Evolutionary conservation across 192 early-diverging fungal species (phyloP), one percentile per base, ranked within the genome.

Genomic region (Diversispora epigaea): DNA sequence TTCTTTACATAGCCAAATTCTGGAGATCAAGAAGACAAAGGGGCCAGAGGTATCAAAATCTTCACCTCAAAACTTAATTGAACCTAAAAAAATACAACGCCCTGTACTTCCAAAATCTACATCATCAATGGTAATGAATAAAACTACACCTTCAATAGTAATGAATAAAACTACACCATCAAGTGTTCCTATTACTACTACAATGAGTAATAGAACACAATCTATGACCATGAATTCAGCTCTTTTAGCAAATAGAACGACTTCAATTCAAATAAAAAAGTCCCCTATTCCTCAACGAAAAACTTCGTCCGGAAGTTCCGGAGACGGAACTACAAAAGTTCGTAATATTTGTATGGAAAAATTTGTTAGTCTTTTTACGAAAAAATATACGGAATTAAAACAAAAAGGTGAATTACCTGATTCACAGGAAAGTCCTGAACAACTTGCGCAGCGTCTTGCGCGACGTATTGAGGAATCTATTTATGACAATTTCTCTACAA

Each of bases 381-480:
- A 60, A 45, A 62, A 56, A 43, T 73, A 56, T 22, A 49, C 9
- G 21, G 71, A 73, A 45, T 44, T 73, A 6, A 32, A 19, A 17
- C n/a, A 62, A 41, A 62, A 73, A 49, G 45, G 45, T 50, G 71
- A 73, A 39, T 56, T 47, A 40, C 41, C 17, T 12, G 21, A 63
- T n/a, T 32, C 39, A 15, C 25, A 73, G 21, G 58, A 63, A 73
- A 5, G 11, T 7, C 71, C 56, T 21, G 50, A 77, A 12, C 79
- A 81, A 64, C 77, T 77, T 6, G 81, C 79, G 0, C 78, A 77
- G 21, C 41, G 72, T 14, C 55, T 88, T 17, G 84, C 86, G 1
- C 46, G 50, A 2, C n/a, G 65, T 5, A 84, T 89, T 19, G 87
- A 89, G 70, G 77, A 81, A 60, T 83, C 82, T 25, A 80, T 89